Evolutionary conservation across 805 yeast species (phyloP).

Genomic region (Pichia rugopelliculosa): DNA sequence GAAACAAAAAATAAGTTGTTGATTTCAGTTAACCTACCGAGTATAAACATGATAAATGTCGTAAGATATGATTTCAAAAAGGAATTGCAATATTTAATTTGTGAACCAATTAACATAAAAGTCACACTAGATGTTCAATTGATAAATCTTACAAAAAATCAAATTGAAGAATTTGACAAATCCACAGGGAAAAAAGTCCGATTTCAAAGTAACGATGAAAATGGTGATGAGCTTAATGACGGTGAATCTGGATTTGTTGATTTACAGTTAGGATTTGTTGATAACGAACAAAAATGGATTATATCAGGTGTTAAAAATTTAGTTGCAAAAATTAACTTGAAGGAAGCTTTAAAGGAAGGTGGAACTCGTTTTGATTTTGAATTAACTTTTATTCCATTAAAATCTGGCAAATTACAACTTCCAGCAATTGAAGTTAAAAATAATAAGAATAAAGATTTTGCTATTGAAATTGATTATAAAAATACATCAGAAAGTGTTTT

Average conservation of each 20-base stretch:
- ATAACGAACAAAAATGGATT: slow-evolving; percentile 61
- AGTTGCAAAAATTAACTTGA: slow-evolving; percentile 25
- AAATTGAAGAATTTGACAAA: slow-evolving; percentile 3
- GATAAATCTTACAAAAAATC: slow-evolving; percentile 10
- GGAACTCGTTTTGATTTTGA: slow-evolving; percentile 22
- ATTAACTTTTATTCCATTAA: slow-evolving; percentile 62
- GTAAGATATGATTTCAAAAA: slow-evolving; percentile 39
- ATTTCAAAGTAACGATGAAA: slow-evolving; percentile 10
- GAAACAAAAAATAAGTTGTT: slow-evolving; percentile 15
- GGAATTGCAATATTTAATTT: slow-evolving; percentile 45
- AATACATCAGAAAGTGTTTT: slow-evolving; percentile 64
- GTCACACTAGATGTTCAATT: slow-evolving; percentile 31
- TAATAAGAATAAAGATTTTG: slow-evolving; percentile 25
- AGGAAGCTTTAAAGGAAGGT: slow-evolving; percentile 5
- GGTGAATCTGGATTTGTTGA: slow-evolving; percentile 10
- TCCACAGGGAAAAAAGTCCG: slow-evolving; percentile 25
- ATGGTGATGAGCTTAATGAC: slow-evolving; percentile 7
- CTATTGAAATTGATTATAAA: slow-evolving; percentile 56
- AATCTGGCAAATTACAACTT: slow-evolving; percentile 60
- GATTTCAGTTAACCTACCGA: slow-evolving; percentile 58
- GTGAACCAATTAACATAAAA: slow-evolving; percentile 48
- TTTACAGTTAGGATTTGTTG: slow-evolving; percentile 22
- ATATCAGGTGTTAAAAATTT: slow-evolving; percentile 64
- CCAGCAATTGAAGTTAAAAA: slow-evolving; percentile 52
- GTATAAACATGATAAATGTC: slow-evolving; percentile 51